Evolutionary conservation across 768 basidiomycete genomes (phyloP), one percentile per base, ranked within the genome.

Genomic region (Calocera cornea): DNA sequence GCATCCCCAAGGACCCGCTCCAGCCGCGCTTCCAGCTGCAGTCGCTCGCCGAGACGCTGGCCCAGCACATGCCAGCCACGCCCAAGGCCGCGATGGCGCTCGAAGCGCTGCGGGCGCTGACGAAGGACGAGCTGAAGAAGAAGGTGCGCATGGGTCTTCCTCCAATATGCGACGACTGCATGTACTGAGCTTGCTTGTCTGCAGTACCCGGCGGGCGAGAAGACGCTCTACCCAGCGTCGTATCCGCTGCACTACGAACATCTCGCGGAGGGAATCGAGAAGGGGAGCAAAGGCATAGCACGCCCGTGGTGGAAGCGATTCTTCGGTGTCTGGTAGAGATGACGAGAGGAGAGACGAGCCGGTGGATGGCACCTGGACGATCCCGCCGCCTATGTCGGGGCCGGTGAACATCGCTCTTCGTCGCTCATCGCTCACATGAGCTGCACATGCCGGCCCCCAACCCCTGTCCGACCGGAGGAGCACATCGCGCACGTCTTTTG

Each of bases 261-360:
- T 29, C 82, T 92, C 10, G 80, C 84, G 0, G 87, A 89, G 71
- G 90, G 84, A 3, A 85, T 87, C 69, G 85, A 89, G 68, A 88
- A 87, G 77, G 88, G 87, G 71, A 82, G 84, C 12, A 79, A 85
- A 72, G 90, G 90, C n/a, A 87, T 90, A 47, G 82, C 82, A 34
- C 79, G 90, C 66, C 88, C 90, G 1, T 86, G 87, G 87, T 92
- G 90, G 90, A 90, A 92, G 75, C 77, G 87, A 44, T 88, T 92
- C 75, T 86, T 92, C 71, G 83, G 84, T 41, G 80, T 90, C 68
- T 90, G 89, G 88, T 87, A 81, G 77, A 60, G 24, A 27, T 31
- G 54, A n/a, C n/a, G n/a, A n/a, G n/a, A n/a, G n/a, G n/a, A n/a
- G n/a, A n/a, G n/a, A n/a, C n/a, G n/a, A n/a, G n/a, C n/a, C n/a